Base-by-base conservation (phyloP, 2,329 filamentous ascomycete species). In the Neofusicoccum umdonicola region DNA sequence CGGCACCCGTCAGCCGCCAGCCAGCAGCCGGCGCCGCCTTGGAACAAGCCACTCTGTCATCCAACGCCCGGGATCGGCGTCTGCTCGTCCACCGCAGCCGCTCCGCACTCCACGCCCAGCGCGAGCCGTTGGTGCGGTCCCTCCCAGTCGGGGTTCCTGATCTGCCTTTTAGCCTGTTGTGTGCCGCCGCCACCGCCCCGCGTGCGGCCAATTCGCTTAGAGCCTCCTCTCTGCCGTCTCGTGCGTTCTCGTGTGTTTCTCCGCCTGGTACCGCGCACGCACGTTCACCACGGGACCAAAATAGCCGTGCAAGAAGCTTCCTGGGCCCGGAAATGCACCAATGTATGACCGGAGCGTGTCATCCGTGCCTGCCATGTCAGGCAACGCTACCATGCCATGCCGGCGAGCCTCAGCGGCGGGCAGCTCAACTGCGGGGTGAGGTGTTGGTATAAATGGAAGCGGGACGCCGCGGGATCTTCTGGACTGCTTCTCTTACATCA, bases 111-210 rank as follows among this genome's bases (percentile, higher is more conserved):
- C 5, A 19, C 6, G 11, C 7, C 3, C 15, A 47, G 41, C 42
- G 47, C 56, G 56, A 35, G 56, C 56, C 42, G 56, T 39, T 47
- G 27, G 54, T 58, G 41, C 52, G 1, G 2, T 34, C 22, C 9
- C n/a, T 31, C 15, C 35, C 39, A 39, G 12, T 47, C 56, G 42
- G 31, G 42, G 42, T 60, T 47, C 56, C 56, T 60, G 56, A 60
- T 35, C 56, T 47, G 42, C 56, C 56, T 31, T 62, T 62, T 62
- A 62, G 58, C 58, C 58, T 62, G 58, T 62, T 62, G 58, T 62
- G 56, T 42, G n/a, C 56, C 56, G 41, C 56, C 56, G 17, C 52
- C 52, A 44, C 27, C 41, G 41, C 42, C 42, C 37, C 41, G 22
- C 58, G 45, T 62, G 27, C 58, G 44, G 58, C 58, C 44, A 44